Base-by-base conservation (phyloP, 768 basidiomycete genomes). In the Zangia roseola region DNA sequence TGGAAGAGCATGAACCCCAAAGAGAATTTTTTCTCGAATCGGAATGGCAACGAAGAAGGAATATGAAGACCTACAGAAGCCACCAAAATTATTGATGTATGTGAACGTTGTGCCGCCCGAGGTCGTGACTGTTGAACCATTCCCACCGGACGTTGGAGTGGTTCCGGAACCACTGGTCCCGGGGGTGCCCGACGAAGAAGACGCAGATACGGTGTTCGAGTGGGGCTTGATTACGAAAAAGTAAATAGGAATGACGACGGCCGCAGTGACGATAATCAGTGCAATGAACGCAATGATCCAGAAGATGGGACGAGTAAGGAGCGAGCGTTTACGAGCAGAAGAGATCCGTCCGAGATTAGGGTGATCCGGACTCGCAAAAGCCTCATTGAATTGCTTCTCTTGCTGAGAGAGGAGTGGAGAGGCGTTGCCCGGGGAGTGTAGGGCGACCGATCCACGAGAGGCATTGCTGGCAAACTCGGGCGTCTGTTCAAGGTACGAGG, bases 61-160 rank as follows among this genome's bases (percentile, higher is more conserved):
- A 41, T 38, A 43, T 24, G 46, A 40, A 51, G 21, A 47, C 82
- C 78, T 63, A 84, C 85, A 88, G 59, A 77, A 80, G 34, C 87
- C 87, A 28, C 83, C 90, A 62, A 90, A 88, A 17, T 77, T 69
- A 67, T 94, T 94, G 50, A 72, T 74, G 65, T 95, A 94, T 3
- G 75, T 81, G 68, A 93, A 88, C 2, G 77, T 82, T 1, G 79
- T 69, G 1, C 92, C 93, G 61, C 91, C 78, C 3, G 77, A 81
- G 17, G 74, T 71, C 8, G 75, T 80, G 43, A 92, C 69, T 5
- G 73, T 72, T 24, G 84, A 86, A 10, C 90, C 91, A 60, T 88
- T 82, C 16, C 81, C 79, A 12, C 92, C 92, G 3, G 73, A 59
- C 13, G 58, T 69, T 14, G 26, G 20, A 24, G 12, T 35, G 4